Evolutionary conservation across 176 grass and related monocot species (phyloP), one percentile per base, ranked within the genome.

Genomic region (Melocanna baccifera): DNA sequence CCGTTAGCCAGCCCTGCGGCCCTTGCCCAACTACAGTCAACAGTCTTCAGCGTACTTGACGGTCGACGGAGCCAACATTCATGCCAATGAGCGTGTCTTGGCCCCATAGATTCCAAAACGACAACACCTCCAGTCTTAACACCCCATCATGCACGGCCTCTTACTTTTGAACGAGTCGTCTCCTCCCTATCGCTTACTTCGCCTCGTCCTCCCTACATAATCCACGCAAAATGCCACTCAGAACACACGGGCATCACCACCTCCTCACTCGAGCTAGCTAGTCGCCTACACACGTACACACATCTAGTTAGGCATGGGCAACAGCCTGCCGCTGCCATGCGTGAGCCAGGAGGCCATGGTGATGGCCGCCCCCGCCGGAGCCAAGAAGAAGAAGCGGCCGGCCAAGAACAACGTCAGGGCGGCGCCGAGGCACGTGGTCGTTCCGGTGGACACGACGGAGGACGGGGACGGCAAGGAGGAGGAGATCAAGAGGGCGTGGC

Each of bases 281-380:
- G 9, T 36, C 7, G 1, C 4, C 36, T 47, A 15, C 25, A 11
- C 52, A 34, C 32, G 4, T 22, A 8, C 50, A n/a, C 30, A 41
- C 26, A 50, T 50, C 47, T 50, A 50, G 47, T 15, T 16, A 16
- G 47, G 47, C 47, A 90, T 90, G 88, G 88, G 88, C 67, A 83
- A 90, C 68, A 78, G 10, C 41, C 23, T 87, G 29, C 73, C 12
- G 15, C 57, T 90, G 84, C 74, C 88, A 42, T 65, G 79, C 79
- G 9, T 39, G 16, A 73, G 73, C 64, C 59, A 46, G 10, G 64
- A 71, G 14, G 55, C 23, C 43, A 34, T 6, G 45, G 63, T 62
- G 11, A 2, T 19, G n/a, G 22, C 20, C 5, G 5, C 22, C 29
- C 1, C 12, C 29, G 1, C 12, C 63, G 62, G 20, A 4, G 45